Conservation (phyloP, 1,139 yeast species). For the Arxiozyma bovina region DNA sequence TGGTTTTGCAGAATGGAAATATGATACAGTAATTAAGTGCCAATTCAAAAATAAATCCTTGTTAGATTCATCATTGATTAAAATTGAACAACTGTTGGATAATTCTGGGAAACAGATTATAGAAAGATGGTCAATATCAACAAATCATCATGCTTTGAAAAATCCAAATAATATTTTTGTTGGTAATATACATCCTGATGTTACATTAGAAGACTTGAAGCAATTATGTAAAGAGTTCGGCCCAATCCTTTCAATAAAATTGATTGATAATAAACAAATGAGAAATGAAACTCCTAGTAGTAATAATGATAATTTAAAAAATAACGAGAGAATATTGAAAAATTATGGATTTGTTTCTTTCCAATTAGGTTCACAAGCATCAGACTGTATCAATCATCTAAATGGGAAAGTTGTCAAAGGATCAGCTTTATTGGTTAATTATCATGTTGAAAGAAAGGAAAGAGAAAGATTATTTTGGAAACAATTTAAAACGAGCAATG, state of each 20-base stretch:
- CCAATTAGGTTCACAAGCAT: slow-evolving; percentile 36
- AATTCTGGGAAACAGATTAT: slow-evolving; percentile 5
- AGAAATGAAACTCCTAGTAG: slow-evolving; percentile 24
- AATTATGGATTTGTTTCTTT: slow-evolving; percentile 45
- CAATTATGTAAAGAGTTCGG: slow-evolving; percentile 38
- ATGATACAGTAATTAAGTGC: slow-evolving; percentile 24
- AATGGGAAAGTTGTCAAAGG: slow-evolving; percentile 37
- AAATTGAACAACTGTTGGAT: slow-evolving; percentile 1
- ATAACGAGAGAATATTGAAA: slow-evolving; percentile 12
- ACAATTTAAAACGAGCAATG: slow-evolving; percentile 23
- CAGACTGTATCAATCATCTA: slow-evolving; percentile 37
- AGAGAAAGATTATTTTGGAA: slow-evolving; percentile 33
- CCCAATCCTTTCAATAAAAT: slow-evolving; percentile 37
- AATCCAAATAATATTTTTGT: slow-evolving; percentile 62
- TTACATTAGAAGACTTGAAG: slow-evolving; percentile 34
- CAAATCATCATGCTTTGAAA: slow-evolving; percentile 38
- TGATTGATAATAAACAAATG: slow-evolving; percentile 26
- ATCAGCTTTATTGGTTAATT: slow-evolving; percentile 38
- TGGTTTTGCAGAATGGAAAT: slow-evolving; percentile 13
- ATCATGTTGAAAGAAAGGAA: slow-evolving; percentile 45
- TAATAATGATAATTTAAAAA: slow-evolving; percentile 19
- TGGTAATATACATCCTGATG: slow-evolving; percentile 39
- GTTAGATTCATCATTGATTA: slow-evolving; percentile 1
- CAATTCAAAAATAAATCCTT: slow-evolving; percentile 20
- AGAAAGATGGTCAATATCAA: slow-evolving; percentile 25